Evolutionary conservation across 805 yeast species (phyloP), one percentile per base, ranked within the genome.

Genomic region (Kazachstania psychrophila): DNA sequence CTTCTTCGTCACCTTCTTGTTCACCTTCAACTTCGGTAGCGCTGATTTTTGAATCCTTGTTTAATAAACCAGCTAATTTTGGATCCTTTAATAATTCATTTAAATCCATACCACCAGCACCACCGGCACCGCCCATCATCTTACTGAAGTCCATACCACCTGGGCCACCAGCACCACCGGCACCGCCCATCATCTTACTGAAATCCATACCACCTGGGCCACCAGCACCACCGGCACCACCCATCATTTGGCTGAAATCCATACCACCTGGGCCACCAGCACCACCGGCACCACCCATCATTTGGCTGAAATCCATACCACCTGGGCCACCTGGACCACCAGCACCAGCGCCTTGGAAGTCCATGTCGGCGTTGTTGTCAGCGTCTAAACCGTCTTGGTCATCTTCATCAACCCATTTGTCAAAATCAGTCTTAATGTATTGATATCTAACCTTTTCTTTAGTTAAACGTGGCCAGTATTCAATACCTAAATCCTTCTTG

Each of bases 391-490:
- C 88, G 28, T 85, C 87, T 64, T 89, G 98, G 64, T 89, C 98
- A 57, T 89, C 98, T 67, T 89, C 97, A 57, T 89, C 98, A 28
- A 84, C 95, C 98, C 98, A 89, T 62, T 79, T 84, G 66, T 88
- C 95, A 56, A 89, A 89, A 57, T 89, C 97, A 11, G 98, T 89
- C 69, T 84, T 83, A 58, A 89, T 74, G 62, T 73, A 84, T 46
- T 78, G 85, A 43, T 71, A 73, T 58, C 79, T 86, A 54, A 73
- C 69, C 67, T 87, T 85, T 52, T 82, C 88, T 64, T 87, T 88
- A 39, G 88, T 81, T 58, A 89, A 72, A 56, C 97, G 76, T 49
- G 98, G 97, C 98, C 98, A 89, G 70, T 63, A 89, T 56, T 87
- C 96, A 40, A 66, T 75, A 48, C 73, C 68, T 16, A 70, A 58